Percentiles rank a stretch among this genome's conserved stretches.
These are phyloP conservation scores for Pistacia atlantica DNA, from an alignment of 345 rosid species.

Conservation along the genomic window DNA sequence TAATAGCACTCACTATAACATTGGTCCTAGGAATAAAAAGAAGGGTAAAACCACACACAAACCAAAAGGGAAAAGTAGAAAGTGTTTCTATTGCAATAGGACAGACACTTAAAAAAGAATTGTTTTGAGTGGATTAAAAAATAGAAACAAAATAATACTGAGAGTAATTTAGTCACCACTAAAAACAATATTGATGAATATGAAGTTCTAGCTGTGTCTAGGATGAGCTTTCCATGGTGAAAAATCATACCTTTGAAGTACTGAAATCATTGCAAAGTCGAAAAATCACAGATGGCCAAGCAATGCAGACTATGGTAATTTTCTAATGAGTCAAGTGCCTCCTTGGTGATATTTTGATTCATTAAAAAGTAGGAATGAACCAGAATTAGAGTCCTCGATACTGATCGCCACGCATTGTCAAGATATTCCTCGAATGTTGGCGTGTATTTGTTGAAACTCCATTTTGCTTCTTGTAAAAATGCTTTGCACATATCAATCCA, in stretches of 20 bases:
- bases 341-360: slow-evolving; percentile 1
- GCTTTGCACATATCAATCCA: slow-evolving; percentile 48
- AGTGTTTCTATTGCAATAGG: too few species aligned
- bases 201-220: too few species aligned
- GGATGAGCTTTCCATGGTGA: neutral
- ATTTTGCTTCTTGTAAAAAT: slow-evolving; percentile 47
- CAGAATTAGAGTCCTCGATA: slow-evolving; percentile 30
- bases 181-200: too few species aligned
- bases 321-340: slow-evolving; percentile 25
- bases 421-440: slow-evolving; percentile 47
- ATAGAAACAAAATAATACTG: too few species aligned
- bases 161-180: too few species aligned
- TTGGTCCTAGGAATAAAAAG: too few species aligned
- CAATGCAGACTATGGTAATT: slow-evolving; percentile 32
- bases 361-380: slow-evolving; percentile 31
- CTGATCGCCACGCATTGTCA: slow-evolving; percentile 41
- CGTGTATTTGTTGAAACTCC: slow-evolving; percentile 22
- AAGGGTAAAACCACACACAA: too few species aligned
- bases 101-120: too few species aligned
- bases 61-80: too few species aligned
- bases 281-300: slow-evolving; percentile 37
- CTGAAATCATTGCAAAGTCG: slow-evolving; percentile 44
- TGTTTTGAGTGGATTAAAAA: too few species aligned
- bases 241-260: slow-evolving; percentile 42
- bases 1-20: too few species aligned